Evolutionary conservation across 305 asterid species (phyloP), one percentile per base, ranked within the genome.

Genomic region (Fraxinus platypoda): DNA sequence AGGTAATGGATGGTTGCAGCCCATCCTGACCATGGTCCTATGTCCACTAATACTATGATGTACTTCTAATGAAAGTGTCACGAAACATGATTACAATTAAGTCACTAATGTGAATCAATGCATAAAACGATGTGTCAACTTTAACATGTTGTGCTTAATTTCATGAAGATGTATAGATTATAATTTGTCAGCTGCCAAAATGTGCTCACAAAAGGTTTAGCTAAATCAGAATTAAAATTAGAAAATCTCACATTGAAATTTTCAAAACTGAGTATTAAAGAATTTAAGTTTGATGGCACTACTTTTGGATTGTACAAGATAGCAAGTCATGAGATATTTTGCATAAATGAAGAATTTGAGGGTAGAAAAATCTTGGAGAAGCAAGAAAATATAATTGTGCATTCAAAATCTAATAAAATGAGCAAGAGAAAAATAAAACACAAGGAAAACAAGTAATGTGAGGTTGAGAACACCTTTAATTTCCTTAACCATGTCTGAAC

Each of bases 401-500:
- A 33, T 71, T 71, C 43, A 31, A 71, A 30, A 31, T 13, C 23
- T 31, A 71, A 15, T 71, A 71, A 71, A 71, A 30, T 15, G 75
- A 71, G 25, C 12, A 4, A 12, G 35, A 4, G 19, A 66, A 62
- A 57, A 78, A 74, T 78, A 57, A 64, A 37, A 73, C 37, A 78
- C 74, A 83, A 21, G 64, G 78, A 74, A 62, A 76, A 77, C 2
- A 26, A 79, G 84, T 25, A 19, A 30, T 34, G 85, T 68, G 70
- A 85, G 78, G 15, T 49, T 57, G 46, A 82, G 9, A 75, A 78
- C 77, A 97, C 99, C 98, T 97, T 93, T 82, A 97, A 82, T 86
- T 94, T 94, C 81, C 88, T 87, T 81, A 97, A 87, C 98, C 98
- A 94, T 73, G 90, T 71, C 81, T 92, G 96, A 81, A 86, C 98